Conservation (phyloP, 108 stramenopile genomes). For the Fistulifera pelliculosa region DNA sequence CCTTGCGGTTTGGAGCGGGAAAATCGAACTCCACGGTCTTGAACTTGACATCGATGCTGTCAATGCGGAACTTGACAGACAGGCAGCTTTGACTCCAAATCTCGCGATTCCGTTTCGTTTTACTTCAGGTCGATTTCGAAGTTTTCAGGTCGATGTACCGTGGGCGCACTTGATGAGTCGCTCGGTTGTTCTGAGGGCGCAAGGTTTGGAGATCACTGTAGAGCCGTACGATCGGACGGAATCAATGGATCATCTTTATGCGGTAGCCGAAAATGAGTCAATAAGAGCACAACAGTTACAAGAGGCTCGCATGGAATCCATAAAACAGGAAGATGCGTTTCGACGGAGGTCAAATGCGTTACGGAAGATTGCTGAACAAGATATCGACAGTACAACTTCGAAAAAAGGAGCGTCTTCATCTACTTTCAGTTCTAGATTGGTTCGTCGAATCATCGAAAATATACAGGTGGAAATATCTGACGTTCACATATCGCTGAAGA, state of each 20-base stretch:
- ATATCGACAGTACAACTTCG: slow-evolving; percentile 5
- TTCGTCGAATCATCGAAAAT: slow-evolving; percentile 74
- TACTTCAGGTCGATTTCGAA: slow-evolving; percentile 44
- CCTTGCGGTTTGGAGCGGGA: slow-evolving; percentile 84
- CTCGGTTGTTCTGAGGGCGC: slow-evolving; percentile 60
- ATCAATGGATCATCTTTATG: slow-evolving; percentile 7
- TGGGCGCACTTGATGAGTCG: slow-evolving; percentile 64
- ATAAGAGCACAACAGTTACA: slow-evolving; percentile 3
- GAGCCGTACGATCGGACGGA: slow-evolving; percentile 44
- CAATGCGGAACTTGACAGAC: slow-evolving; percentile 61
- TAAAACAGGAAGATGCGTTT: slow-evolving; percentile 33
- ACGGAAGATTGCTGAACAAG: slow-evolving; percentile 33
- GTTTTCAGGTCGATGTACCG: slow-evolving; percentile 73
- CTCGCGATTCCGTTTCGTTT: slow-evolving; percentile 64
- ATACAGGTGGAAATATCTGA: slow-evolving; percentile 71
- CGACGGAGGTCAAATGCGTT: slow-evolving; percentile 45
- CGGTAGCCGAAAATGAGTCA: neutral
- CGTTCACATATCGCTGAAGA: slow-evolving; percentile 52
- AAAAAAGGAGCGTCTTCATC: slow-evolving; percentile 7
- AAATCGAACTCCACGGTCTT: slow-evolving; percentile 75
- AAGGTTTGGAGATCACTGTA: slow-evolving; percentile 48
- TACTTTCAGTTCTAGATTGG: slow-evolving; percentile 56
- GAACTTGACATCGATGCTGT: slow-evolving; percentile 73
- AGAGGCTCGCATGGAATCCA: slow-evolving; percentile 28
- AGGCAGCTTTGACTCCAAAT: slow-evolving; percentile 59